Percentiles rank a stretch among this genome's conserved stretches.
These are phyloP conservation scores for Jimgerdemannia lactiflua DNA, from an alignment of 192 early-diverging fungal species.

Conservation along the genomic window DNA sequence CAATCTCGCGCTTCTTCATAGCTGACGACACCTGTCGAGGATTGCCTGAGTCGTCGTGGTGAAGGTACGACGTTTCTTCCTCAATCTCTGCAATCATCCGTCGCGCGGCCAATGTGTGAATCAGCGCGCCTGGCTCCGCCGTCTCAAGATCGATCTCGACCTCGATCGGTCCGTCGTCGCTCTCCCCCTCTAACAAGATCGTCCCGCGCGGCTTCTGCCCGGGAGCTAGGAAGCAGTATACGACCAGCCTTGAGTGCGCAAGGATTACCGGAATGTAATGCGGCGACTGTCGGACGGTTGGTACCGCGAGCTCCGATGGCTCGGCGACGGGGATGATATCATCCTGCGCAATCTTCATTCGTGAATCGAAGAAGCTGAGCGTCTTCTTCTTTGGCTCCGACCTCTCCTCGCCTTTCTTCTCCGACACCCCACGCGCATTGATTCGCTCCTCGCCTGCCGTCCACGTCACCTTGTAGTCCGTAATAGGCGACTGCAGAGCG, in stretches of 20 bases:
- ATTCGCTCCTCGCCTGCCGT: constrained; percentile 15
- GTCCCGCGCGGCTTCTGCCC: constrained; percentile 18
- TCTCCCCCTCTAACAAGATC: constrained; percentile 24
- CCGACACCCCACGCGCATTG: constrained; percentile 8
- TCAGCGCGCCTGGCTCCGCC: constrained; percentile 11
- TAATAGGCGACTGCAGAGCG: constrained; percentile 34
- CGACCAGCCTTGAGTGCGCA: constrained; percentile 29
- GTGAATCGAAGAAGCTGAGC: constrained; percentile 20
- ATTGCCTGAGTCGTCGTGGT: constrained; percentile 3
- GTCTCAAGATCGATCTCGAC: constrained; percentile 31
- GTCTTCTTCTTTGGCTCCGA: constrained; percentile 8
- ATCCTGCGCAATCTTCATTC: constrained; percentile 17
- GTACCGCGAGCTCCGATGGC: constrained; percentile 3
- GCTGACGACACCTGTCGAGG: background rate
- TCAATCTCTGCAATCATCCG: constrained; percentile 46
- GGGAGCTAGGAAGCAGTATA: constrained; percentile 38
- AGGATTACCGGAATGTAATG: constrained; percentile 27
- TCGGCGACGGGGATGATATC: constrained; percentile 10
- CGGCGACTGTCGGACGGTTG: constrained; percentile 37
- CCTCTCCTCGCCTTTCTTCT: constrained; percentile 28
- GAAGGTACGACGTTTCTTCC: constrained; percentile 40
- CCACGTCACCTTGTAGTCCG: constrained; percentile 42
- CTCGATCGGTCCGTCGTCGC: constrained; percentile 37
- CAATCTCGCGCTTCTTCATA: constrained; percentile 32
- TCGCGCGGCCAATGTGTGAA: constrained; percentile 42